Evolutionary conservation across 192 early-diverging fungal genomes (phyloP), one percentile per base, ranked within the genome.

Genomic region (Kappamyces sp.): DNA sequence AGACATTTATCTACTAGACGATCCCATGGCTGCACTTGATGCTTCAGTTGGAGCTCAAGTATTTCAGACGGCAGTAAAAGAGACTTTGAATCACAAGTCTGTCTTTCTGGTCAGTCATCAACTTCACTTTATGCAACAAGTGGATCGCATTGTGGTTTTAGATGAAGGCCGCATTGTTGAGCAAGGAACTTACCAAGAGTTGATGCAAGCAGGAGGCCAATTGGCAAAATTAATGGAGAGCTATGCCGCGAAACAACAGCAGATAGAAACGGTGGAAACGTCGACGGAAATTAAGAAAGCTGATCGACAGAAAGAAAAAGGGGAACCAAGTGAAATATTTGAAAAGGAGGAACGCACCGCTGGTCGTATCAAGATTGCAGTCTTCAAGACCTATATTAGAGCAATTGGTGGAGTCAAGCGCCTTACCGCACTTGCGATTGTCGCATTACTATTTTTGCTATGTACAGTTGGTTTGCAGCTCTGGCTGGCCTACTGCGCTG

Each of bases 1-100:
- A n/a, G 63, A 63, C 49, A 71, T 76, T 38, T 41, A 71, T 30
- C 39, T 82, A 14, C 41, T 82, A 15, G 80, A 82, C 49, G 93
- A 94, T 51, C 90, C 89, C 5, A 63, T 97, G 40, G 81, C 83
- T 48, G 91, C 90, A 1, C 86, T 95, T 0, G 93, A 96, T 66
- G 83, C 74, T 0, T 67, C 78, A 33, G 80, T 83, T 33, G 78
- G 84, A 48, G 60, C 57, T 34, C 73, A 83, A 49, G 77, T 91
- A 12, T 86, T 96, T 76, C 63, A 87, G 49, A 64, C 70, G n/a
- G 86, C 81, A 53, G 85, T 88, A 49, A 66, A 73, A 3, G 76
- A 72, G 0, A 30, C 68, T n/a, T 62, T 93, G 42, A 71, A 66
- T 1, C 75, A 71, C 45, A 93, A 93, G 75, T 84, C 89, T 2